Percentiles rank a stretch among this genome's conserved stretches.
Evolutionary conservation across 164 flowering plant species (phyloP).

Genomic region (Hamamelis virginiana): DNA sequence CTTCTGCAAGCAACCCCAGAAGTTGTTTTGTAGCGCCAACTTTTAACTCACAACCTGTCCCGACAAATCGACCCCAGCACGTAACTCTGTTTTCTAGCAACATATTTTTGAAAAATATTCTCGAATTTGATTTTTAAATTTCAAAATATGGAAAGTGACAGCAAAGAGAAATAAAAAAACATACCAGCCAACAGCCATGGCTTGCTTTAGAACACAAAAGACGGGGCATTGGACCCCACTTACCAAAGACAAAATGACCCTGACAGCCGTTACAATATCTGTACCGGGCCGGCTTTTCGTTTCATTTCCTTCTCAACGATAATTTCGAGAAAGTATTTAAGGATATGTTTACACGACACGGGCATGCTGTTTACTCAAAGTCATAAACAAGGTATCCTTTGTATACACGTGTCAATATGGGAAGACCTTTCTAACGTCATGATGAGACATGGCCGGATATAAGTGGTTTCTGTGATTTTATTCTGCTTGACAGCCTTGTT

Average conservation of each 20-base stretch:
- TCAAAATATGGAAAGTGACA: slow-evolving; percentile 17
- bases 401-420: background rate
- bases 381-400: background rate
- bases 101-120: background rate
- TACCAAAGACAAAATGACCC: background rate
- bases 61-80: slow-evolving; percentile 9
- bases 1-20: no score
- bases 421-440: background rate
- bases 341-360: background rate
- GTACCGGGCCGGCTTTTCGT: background rate
- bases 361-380: background rate
- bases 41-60: background rate
- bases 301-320: background rate
- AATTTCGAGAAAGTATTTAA: background rate
- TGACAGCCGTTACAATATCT: background rate
- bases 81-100: background rate
- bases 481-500: background rate
- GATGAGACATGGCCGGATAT: background rate
- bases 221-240: background rate
- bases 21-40: no score
- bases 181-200: slow-evolving; percentile 24
- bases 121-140: background rate
- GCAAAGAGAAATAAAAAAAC: slow-evolving; percentile 10
- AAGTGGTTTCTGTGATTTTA: background rate
- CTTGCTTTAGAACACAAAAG: slow-evolving; percentile 17